Evolutionary conservation across 441 rosid species (phyloP), one percentile per base, ranked within the genome.

Genomic region (Erodium texanum): DNA sequence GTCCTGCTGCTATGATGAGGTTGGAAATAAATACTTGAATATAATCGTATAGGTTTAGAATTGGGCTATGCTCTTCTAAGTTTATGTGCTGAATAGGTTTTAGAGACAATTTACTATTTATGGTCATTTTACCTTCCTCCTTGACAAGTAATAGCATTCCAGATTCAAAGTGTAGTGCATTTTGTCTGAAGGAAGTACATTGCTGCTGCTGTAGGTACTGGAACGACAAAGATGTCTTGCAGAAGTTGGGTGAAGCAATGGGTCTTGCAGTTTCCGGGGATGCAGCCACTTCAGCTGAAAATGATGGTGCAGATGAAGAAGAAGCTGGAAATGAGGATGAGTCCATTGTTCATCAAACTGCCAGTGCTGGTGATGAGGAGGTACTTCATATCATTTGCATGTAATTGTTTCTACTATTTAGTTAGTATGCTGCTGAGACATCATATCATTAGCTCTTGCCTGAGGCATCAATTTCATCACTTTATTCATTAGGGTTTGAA

Each of bases 1-100:
- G 97, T 71, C 98, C 96, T 3, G 82, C 92, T 81, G 91, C 95
- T 68, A 89, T 92, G 97, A 88, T 92, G 98, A 94, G 87, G 98
- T 92, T 64, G 27, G 82, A 66, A 63, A 66, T 23, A 9, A 20
- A 29, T 67, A 23, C 61, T 58, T 61, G 32, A 32, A 62, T 68
- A 7, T 56, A 11, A 3, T 72, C 3, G 11, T 71, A 32, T 65
- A 2, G 41, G 2, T 68, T 20, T 65, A 9, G 38, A n/a, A 19
- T 64, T 56, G 66, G 27, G 16, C 32, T 70, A 16, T 61, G 24
- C 24, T 67, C 59, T 71, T 59, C 23, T 36, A 12, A 22, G 36
- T 16, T 32, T 2, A n/a, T 50, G 66, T 43, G 18, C 56, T 61
- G 36, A n/a, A 19, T 48, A 38, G 7, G 63, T 7, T 50, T 24